Evolutionary conservation across 1,284 basidiomycete species (phyloP), one percentile per base, ranked within the genome.

Genomic region (Puccinia triticina): DNA sequence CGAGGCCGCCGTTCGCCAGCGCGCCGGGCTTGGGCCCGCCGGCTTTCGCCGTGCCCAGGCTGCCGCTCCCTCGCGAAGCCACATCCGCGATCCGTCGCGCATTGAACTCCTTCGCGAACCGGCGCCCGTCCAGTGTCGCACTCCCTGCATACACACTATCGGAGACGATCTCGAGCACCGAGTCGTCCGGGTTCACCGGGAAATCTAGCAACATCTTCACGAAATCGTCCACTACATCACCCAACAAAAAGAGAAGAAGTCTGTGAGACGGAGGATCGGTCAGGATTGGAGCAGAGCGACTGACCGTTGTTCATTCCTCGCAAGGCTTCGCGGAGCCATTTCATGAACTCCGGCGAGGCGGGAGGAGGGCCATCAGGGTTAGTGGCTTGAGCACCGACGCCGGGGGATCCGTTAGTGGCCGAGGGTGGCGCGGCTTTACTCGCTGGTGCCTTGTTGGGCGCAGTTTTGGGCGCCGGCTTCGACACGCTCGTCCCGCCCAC

Each of bases 21-120:
- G 37, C 12, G 10, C 11, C 32, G 7, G 16, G 16, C 29, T 34
- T 23, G 37, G 10, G n/a, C 10, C 46, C 34, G 12, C 37, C 37
- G 18, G n/a, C n/a, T n/a, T n/a, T n/a, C n/a, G n/a, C n/a, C n/a
- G n/a, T n/a, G n/a, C n/a, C n/a, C n/a, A n/a, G n/a, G n/a, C n/a
- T n/a, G n/a, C n/a, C n/a, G n/a, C 21, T 57, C n/a, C 7, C 29
- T 18, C 78, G 32, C 0, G 78, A 57, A 14, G 59, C 59, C 14
- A 81, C 78, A 64, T 81, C 78, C 0, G 78, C 78, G 3, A 72
- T 69, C 37, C 78, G 23, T 23, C 78, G 32, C 83, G 89, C 91
- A 73, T 95, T 91, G 86, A 96, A 99, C 85, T 98, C 95, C 7
- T 92, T 89, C 0, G 95, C 95, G 86, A 99, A 99, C 43, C 96